Base-by-base conservation (phyloP, 2,329 filamentous ascomycete species). In the Colletotrichum lini region DNA sequence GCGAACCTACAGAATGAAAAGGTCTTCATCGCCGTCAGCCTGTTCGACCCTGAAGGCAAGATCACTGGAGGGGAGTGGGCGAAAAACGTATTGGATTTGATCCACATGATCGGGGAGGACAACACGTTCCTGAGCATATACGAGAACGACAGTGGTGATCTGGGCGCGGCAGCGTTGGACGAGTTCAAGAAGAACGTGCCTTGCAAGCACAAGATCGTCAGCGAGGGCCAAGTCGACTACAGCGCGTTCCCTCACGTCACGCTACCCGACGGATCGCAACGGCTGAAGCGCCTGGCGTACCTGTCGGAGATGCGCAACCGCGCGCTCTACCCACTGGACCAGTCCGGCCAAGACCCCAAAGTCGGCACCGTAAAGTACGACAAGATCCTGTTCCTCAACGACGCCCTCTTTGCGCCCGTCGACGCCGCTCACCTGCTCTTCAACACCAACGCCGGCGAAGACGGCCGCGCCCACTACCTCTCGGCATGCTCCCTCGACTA, bases 41-140 rank as follows among this genome's bases (percentile, higher is more conserved):
- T 95, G 65, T 92, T 92, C 75, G 92, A 94, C 76, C 83, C 84
- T 23, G 83, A 84, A 8, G 91, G 91, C 1, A 82, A 86, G 3
- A 81, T 94, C 23, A 87, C 91, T 0, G 81, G 84, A 8, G 92
- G 92, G 1, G 82, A 84, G 38, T 95, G 92, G 92, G 92, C 90
- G 0, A 78, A 85, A 70, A 85, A 86, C 30, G 78, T 95, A 0
- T 77, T 91, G 50, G 82, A 89, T 23, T 80, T 95, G 65, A 86
- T 94, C 42, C 84, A 92, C 59, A 78, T 93, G 40, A 83, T 95
- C 47, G 93, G 93, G 0, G 85, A 86, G 16, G 83, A 91, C 45
- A 92, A 94, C 76, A 89, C 92, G 2, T 93, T 90, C 77, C 80
- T 95, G 65, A 93, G 91, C 79, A 88, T 95, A 42, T 94, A 94